Percentiles rank a stretch among this genome's conserved stretches.
Conservation (phyloP, 306 rosid genomes). For the Aeschynomene evenia region DNA sequence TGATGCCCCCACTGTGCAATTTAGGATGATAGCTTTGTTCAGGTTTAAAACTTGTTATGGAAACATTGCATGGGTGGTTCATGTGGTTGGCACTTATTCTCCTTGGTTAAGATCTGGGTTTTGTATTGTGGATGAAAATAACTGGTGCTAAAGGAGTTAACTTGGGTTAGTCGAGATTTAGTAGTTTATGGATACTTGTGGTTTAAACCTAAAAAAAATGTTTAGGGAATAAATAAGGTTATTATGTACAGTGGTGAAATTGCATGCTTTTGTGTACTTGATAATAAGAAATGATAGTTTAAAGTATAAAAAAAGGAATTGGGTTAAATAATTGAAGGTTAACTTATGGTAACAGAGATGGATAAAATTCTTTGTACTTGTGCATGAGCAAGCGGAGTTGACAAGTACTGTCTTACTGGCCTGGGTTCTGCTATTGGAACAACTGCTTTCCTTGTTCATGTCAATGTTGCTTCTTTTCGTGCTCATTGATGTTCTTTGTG, state of each 20-base stretch:
- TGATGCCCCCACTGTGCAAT: too few species aligned
- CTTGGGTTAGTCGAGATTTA: too few species aligned
- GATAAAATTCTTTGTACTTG: background rate
- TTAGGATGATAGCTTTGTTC: conserved; percentile 13
- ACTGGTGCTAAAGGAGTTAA: too few species aligned
- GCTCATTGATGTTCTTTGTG: background rate
- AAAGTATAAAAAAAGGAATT: background rate
- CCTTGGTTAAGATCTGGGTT: too few species aligned
- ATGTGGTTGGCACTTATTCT: too few species aligned
- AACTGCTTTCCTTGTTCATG: conserved; percentile 4
- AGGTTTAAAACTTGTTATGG: background rate
- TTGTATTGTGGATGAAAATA: too few species aligned
- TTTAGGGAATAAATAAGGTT: background rate
- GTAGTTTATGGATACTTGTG: background rate
- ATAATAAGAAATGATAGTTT: background rate
- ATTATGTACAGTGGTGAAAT: background rate
- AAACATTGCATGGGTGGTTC: too few species aligned
- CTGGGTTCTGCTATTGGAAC: background rate
- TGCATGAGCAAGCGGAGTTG: background rate
- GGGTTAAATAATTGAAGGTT: background rate
- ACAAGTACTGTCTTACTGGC: background rate
- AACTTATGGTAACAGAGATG: background rate
- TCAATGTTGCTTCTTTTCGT: conserved; percentile 12
- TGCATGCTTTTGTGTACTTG: background rate
- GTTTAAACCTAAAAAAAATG: background rate